phyloP scores from a whole-genome alignment of 2,329 filamentous ascomycete genomes.

The Ophiocordyceps australis region DNA sequence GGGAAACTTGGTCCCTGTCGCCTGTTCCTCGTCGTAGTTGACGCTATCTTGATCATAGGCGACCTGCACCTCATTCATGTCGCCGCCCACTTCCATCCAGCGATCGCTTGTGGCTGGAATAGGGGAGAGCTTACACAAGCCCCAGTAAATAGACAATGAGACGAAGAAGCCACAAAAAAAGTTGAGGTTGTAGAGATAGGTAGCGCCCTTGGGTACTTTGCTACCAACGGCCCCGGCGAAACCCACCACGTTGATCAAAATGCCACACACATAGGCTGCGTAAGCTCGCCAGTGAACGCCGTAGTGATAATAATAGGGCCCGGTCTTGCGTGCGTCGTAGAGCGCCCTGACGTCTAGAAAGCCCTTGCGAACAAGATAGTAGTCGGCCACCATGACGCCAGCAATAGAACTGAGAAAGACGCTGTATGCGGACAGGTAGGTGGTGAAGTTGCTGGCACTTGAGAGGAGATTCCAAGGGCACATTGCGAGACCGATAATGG shows the following conservation, averaged over 20 bases:
- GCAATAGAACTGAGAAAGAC: constrained; percentile 90
- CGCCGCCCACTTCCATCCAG: constrained; percentile 63
- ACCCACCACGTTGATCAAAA: constrained; percentile 79
- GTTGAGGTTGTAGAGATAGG: constrained; percentile 79
- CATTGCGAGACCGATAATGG: constrained; percentile 62
- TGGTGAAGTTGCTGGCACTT: constrained; percentile 67
- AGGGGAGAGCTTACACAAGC: constrained; percentile 49
- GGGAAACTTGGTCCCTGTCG: too few species aligned
- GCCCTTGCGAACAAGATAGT: constrained; percentile 70
- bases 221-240: constrained; percentile 67
- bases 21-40: constrained; percentile 19
- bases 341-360: constrained; percentile 65
- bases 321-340: constrained; percentile 49
- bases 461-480: constrained; percentile 71
- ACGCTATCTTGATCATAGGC: constrained; percentile 23
- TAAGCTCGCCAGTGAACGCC: constrained; percentile 78
- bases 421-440: constrained; percentile 79
- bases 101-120: constrained; percentile 54
- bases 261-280: constrained; percentile 63
- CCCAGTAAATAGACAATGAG: constrained; percentile 47
- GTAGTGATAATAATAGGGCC: constrained; percentile 55
- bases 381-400: constrained; percentile 78
- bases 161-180: constrained; percentile 77
- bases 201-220: constrained; percentile 57
- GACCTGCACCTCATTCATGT: constrained; percentile 33